A percentile compares a stretch with the other conserved stretches of the same genome.
phyloP scores from a whole-genome alignment of 306 rosid species.

The Pachyrhizus erosus region DNA sequence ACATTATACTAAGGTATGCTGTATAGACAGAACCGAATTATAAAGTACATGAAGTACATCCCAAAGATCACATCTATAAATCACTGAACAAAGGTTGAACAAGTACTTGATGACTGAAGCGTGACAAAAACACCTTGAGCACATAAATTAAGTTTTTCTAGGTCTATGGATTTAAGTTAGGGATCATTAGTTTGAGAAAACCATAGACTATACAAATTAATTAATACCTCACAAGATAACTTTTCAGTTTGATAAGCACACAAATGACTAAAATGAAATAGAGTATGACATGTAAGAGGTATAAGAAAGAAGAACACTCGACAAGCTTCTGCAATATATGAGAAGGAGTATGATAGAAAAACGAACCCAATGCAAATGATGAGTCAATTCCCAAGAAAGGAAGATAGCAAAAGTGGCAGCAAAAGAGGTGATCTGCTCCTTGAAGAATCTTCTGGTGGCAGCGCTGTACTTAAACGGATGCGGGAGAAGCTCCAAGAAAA shows the following conservation, averaged over 20 bases:
- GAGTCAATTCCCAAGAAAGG: slow-evolving; percentile 88
- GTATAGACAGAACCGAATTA: not conserved
- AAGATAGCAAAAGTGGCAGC: slow-evolving; percentile 70
- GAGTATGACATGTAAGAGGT: too few relatives aligned
- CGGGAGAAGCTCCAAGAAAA: slow-evolving; percentile 59
- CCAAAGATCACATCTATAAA: not conserved
- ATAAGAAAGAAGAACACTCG: too few relatives aligned
- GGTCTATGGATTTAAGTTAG: too few relatives aligned
- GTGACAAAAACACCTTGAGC: not conserved
- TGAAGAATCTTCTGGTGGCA: slow-evolving; percentile 49
- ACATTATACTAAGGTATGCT: slow-evolving; percentile 2
- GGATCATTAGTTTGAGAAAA: not conserved
- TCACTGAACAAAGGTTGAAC: not conserved
- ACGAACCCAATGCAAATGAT: slow-evolving; percentile 83
- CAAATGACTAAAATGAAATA: not conserved
- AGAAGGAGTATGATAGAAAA: not conserved
- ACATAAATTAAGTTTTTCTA: not conserved
- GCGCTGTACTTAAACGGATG: slow-evolving; percentile 47
- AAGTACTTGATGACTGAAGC: too few relatives aligned
- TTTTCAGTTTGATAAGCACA: too few relatives aligned
- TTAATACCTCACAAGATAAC: not conserved
- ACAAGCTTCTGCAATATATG: not conserved
- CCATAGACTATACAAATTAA: not conserved
- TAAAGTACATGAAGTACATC: not conserved
- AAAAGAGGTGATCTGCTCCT: slow-evolving; percentile 58